Percentiles rank a stretch among this genome's conserved stretches.
phyloP scores from a whole-genome alignment of 2,329 filamentous ascomycete genomes.

The Xylaria sp. region DNA sequence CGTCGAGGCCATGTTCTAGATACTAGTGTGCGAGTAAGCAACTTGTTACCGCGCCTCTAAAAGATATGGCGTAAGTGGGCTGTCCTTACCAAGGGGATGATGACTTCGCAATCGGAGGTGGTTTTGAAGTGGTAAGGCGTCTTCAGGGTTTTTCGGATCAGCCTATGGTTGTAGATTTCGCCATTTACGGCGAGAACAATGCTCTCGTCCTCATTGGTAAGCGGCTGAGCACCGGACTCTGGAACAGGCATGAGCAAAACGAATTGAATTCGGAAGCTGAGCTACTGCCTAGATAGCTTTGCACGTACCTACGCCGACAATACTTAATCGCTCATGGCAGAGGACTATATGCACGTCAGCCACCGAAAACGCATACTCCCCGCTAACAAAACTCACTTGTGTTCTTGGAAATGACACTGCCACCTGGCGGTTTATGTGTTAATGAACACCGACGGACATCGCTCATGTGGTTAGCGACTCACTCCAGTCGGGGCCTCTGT shows the following conservation, averaged over 20 bases:
- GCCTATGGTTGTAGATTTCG: constrained; percentile 99
- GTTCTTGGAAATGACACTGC: constrained; percentile 86
- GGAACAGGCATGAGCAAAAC: constrained; percentile 16
- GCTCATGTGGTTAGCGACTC: constrained; percentile 54
- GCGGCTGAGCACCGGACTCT: constrained; percentile 95
- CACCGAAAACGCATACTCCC: constrained; percentile 27
- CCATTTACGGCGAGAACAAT: constrained; percentile 97
- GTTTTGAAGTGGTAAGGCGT: constrained; percentile 96
- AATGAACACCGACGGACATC: constrained; percentile 32
- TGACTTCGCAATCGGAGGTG: constrained; percentile 97
- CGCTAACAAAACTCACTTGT: constrained; percentile 70
- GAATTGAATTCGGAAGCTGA: not conserved
- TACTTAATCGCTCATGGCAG: constrained; percentile 95
- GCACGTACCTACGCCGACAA: constrained; percentile 88
- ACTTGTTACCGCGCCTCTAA: not conserved
- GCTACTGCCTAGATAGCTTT: constrained; percentile 4
- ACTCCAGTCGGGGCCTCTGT: constrained; percentile 99
- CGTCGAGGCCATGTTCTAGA: constrained; percentile 87
- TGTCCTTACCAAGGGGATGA: constrained; percentile 84
- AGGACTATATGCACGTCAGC: constrained; percentile 66
- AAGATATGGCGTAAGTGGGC: not conserved
- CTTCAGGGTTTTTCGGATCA: constrained; percentile 86
- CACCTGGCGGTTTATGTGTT: constrained; percentile 60
- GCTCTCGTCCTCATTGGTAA: constrained; percentile 87
- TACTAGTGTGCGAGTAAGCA: constrained; percentile 63